Evolutionary conservation across 148 eudicot species (phyloP), one percentile per base, ranked within the genome.

Genomic region (Rhododendron griersonianum): DNA sequence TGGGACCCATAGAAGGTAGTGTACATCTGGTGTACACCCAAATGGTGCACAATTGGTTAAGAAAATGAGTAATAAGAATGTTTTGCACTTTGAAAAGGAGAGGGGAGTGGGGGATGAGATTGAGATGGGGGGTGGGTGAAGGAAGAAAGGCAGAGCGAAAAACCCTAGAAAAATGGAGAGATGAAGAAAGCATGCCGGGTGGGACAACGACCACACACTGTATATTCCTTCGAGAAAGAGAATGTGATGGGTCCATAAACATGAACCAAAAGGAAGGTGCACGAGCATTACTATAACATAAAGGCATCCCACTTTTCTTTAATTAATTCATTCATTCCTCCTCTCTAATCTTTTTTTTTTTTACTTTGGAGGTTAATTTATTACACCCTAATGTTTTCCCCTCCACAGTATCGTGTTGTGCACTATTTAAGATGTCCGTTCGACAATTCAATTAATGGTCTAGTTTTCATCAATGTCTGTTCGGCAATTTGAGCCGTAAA

Each of bases 161-260:
- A 86, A 53, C 78, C 78, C 81, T 86, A 79, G 76, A 80, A 51
- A 87, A 84, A 69, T 85, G 78, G 69, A 86, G 75, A 45, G 25
- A 41, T 37, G 65, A 59, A 18, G 76, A 87, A 83, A 81, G 91
- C 91, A 88, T 90, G 90, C 88, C 41, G 74, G 73, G 78, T 21
- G n/a, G 87, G 92, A 91, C 88, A 89, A 89, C 45, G 91, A 91
- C 92, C 30, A 87, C 79, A 86, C 91, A 77, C 85, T 89, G 88
- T 86, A 89, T 89, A 91, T 89, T 87, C 92, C 91, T 91, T 91
- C 89, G 89, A 91, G 88, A 91, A 87, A 91, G 89, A 85, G 87
- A 85, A 41, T 55, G 82, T n/a, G 86, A 91, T 18, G 86, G 92
- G 85, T 44, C 88, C 89, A 80, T 25, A 19, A 63, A 35, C 37